Percentiles rank a stretch among this genome's conserved stretches.
These are phyloP conservation scores for Schwanniomyces polymorphus DNA, from an alignment of 805 yeast genomes.

Conservation along the genomic window DNA sequence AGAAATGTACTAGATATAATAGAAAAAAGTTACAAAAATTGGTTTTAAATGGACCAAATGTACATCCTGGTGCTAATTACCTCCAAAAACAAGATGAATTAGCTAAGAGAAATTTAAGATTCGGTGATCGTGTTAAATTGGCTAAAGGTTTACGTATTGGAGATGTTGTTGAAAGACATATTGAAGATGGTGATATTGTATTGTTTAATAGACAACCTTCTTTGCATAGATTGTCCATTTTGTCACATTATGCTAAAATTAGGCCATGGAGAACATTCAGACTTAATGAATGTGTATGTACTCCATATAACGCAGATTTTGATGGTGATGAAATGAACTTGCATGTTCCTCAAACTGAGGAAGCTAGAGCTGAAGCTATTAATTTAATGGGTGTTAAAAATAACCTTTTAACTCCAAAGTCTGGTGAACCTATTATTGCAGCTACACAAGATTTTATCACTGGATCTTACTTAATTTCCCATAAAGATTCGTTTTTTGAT, in stretches of 20 bases:
- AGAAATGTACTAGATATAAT: constrained; percentile 87
- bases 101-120: constrained; percentile 83
- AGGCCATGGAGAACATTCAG: constrained; percentile 98
- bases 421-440: constrained; percentile 99
- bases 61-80: constrained; percentile 97
- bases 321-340: constrained; percentile 99
- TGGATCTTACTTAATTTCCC: constrained; percentile 89
- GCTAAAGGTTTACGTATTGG: constrained; percentile 81
- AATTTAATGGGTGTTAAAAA: constrained; percentile 97
- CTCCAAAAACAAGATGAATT: constrained; percentile 78
- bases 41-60: constrained; percentile 79
- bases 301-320: constrained; percentile 98
- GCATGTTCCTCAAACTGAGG: constrained; percentile 98
- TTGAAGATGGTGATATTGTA: constrained; percentile 96
- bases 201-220: constrained; percentile 98
- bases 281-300: constrained; percentile 97
- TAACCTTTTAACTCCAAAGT: constrained; percentile 90
- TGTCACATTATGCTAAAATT: constrained; percentile 93
- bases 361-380: constrained; percentile 98
- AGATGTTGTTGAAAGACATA: constrained; percentile 93
- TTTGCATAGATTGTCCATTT: constrained; percentile 87
- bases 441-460: constrained; percentile 99
- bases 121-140: constrained; percentile 77
- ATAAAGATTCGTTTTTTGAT: constrained; percentile 91
- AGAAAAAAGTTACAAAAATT: constrained; percentile 71